phyloP scores from a whole-genome alignment of 306 rosid species.

The Alnus rubra region DNA sequence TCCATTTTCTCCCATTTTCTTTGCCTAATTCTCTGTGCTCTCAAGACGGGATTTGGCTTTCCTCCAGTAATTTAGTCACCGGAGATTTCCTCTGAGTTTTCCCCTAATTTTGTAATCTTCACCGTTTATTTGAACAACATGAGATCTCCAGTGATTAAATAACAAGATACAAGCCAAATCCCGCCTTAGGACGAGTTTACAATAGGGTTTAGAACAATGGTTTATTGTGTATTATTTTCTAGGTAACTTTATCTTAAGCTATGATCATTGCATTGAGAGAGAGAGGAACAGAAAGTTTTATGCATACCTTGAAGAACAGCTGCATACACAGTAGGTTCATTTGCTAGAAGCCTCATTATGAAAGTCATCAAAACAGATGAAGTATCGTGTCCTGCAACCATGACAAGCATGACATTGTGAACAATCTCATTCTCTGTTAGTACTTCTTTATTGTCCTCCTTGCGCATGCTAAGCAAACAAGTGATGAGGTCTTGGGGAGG shows the following conservation, averaged over 20 bases:
- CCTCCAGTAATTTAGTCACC: too few species aligned
- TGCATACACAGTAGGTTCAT: slow-evolving; percentile 34
- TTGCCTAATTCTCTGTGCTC: too few species aligned
- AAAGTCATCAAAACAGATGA: slow-evolving; percentile 41
- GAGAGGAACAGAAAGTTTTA: neutral
- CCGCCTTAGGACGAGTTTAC: too few species aligned
- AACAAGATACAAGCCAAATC: too few species aligned
- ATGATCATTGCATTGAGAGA: neutral
- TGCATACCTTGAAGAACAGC: slow-evolving; percentile 42
- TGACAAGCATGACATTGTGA: slow-evolving; percentile 36
- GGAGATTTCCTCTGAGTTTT: too few species aligned
- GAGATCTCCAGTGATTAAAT: too few species aligned
- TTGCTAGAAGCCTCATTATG: slow-evolving; percentile 34
- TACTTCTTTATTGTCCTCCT: slow-evolving; percentile 16
- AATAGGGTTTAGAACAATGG: too few species aligned
- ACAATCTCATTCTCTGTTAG: slow-evolving; percentile 40
- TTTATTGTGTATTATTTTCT: too few species aligned
- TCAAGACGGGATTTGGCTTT: too few species aligned
- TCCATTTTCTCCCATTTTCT: neutral
- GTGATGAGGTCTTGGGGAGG: slow-evolving; percentile 41
- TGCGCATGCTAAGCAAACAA: slow-evolving; percentile 41
- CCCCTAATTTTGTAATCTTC: too few species aligned
- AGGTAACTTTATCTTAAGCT: too few species aligned
- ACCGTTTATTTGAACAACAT: too few species aligned
- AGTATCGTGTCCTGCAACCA: slow-evolving; percentile 50